These are phyloP conservation scores for Myotisia sp. DNA, from an alignment of 2,329 filamentous ascomycete genomes.

Conservation along the genomic window DNA sequence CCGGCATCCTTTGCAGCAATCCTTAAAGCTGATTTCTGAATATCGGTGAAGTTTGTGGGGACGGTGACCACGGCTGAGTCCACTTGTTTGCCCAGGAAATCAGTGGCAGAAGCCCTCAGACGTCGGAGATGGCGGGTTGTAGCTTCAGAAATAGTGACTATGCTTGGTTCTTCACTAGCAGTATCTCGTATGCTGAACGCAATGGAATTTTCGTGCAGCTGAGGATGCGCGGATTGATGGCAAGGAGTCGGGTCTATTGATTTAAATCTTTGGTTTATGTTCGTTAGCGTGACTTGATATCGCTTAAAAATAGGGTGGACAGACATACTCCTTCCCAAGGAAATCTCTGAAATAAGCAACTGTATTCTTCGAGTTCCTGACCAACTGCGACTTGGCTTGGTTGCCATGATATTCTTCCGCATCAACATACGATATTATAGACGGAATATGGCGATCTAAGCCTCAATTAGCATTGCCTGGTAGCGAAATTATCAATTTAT, in stretches of 20 bases:
- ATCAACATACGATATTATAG: slow-evolving; percentile 82
- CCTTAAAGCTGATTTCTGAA: slow-evolving; percentile 67
- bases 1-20: slow-evolving; percentile 66
- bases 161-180: slow-evolving; percentile 48
- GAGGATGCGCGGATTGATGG: slow-evolving; percentile 82
- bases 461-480: neutral
- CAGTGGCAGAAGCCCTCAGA: slow-evolving; percentile 67
- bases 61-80: slow-evolving; percentile 91
- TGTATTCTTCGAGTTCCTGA: slow-evolving; percentile 86
- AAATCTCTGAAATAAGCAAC: slow-evolving; percentile 94
- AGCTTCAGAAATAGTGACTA: slow-evolving; percentile 63
- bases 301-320: neutral
- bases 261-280: slow-evolving; percentile 53
- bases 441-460: slow-evolving; percentile 88
- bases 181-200: slow-evolving; percentile 76
- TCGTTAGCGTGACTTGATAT: slow-evolving; percentile 2
- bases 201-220: slow-evolving; percentile 56
- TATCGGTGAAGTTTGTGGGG: slow-evolving; percentile 81
- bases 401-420: slow-evolving; percentile 94
- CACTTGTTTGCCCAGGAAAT: slow-evolving; percentile 84
- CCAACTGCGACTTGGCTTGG: slow-evolving; percentile 84
- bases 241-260: slow-evolving; percentile 91
- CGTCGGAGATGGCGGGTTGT: slow-evolving; percentile 73
- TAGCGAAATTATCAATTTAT: neutral
- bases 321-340: slow-evolving; percentile 70